Conservation (phyloP, 2,329 filamentous ascomycete genomes). For the Mariannaea sp. region DNA sequence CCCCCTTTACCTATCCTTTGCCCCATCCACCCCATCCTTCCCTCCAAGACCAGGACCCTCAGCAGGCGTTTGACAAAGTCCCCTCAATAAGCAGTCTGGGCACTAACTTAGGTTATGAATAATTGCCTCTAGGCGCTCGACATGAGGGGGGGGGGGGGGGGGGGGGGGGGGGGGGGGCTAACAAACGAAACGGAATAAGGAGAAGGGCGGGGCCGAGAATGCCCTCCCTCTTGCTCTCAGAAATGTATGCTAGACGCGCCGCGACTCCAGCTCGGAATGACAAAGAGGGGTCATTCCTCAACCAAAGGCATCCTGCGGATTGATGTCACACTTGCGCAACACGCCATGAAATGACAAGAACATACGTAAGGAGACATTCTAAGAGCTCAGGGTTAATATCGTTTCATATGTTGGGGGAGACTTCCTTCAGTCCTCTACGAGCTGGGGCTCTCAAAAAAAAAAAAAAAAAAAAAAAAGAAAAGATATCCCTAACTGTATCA, state of each 20-base stretch:
- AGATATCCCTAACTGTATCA: too few species aligned
- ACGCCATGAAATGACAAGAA: too few species aligned
- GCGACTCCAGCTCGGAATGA: constrained; percentile 2
- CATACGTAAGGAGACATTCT: too few species aligned
- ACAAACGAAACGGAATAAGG: background rate
- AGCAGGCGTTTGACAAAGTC: constrained; percentile 3
- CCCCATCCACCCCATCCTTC: too few species aligned
- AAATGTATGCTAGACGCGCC: background rate
- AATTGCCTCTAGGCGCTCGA: background rate
- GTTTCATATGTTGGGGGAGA: too few species aligned
- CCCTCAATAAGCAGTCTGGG: constrained; percentile 2
- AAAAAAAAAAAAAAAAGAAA: too few species aligned
- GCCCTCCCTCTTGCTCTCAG: background rate
- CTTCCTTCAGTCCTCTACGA: too few species aligned
- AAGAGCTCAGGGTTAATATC: too few species aligned
- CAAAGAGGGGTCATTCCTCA: constrained; percentile 15
- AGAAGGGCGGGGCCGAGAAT: background rate
- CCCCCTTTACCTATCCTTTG: constrained; percentile 4
- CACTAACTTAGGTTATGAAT: background rate
- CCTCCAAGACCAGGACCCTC: too few species aligned
- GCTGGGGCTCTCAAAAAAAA: too few species aligned
- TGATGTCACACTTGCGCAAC: background rate
- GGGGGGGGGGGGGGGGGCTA: background rate
- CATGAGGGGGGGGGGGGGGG: background rate
- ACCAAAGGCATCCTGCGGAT: background rate